Conservation (phyloP, 2,329 filamentous ascomycete species). For the Dothideomycetidae sp. region DNA sequence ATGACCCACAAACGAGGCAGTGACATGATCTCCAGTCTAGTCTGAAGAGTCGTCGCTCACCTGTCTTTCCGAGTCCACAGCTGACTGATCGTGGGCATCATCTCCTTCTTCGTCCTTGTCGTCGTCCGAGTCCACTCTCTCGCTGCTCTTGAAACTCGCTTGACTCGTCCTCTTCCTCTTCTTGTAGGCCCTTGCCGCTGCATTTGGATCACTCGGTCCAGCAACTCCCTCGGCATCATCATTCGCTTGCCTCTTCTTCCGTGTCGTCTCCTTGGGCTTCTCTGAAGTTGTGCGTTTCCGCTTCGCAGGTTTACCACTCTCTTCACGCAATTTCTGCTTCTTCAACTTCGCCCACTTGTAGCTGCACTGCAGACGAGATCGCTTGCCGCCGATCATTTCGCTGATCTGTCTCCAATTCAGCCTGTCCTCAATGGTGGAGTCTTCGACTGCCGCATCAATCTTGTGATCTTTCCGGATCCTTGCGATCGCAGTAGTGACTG, state of each 20-base stretch:
- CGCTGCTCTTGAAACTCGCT: not conserved
- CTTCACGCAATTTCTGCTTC: constrained; percentile 18
- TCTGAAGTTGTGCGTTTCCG: constrained; percentile 3
- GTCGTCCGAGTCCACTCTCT: not conserved
- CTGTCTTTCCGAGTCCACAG: not conserved
- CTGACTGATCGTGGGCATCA: not conserved
- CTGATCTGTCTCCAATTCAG: constrained; percentile 55
- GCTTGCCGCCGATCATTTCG: constrained; percentile 43
- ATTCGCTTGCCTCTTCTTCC: no score
- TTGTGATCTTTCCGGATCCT: constrained; percentile 32
- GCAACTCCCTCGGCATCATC: no score
- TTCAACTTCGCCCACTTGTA: constrained; percentile 49
- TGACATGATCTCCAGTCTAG: not conserved
- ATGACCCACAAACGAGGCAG: not conserved
- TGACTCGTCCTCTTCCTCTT: not conserved
- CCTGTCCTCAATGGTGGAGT: constrained; percentile 26
- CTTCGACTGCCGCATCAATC: constrained; percentile 19
- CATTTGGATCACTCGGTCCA: no score
- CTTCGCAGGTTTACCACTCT: not conserved
- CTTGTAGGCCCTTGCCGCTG: not conserved
- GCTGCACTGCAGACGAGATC: constrained; percentile 53
- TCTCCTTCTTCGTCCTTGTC: not conserved
- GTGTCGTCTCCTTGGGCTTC: no score
- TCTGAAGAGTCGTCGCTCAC: not conserved
- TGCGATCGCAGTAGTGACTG: constrained; percentile 40